Evolutionary conservation across 371 early-diverging fungal genomes (phyloP), one percentile per base, ranked within the genome.

Genomic region (Apophysomyces sp.): DNA sequence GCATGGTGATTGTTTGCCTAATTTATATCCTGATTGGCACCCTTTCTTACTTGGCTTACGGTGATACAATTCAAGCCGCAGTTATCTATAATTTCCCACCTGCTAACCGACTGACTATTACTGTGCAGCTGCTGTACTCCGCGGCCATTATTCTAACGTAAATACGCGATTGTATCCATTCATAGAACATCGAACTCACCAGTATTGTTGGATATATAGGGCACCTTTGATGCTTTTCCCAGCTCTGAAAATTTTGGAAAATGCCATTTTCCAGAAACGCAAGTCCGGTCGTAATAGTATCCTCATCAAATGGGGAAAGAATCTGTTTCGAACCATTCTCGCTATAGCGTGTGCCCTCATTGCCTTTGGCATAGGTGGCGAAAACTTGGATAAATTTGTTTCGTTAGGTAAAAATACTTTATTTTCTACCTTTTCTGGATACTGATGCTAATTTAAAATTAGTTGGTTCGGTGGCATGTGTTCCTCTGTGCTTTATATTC

Each of bases 171-270:
- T 16, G n/a, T n/a, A n/a, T n/a, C n/a, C n/a, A n/a, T n/a, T n/a
- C n/a, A n/a, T n/a, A n/a, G 18, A 31, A 26, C 51, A 52, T 41
- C 6, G 7, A 29, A 24, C 11, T 24, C 13, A 58, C n/a, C 18
- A 5, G 3, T 40, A 55, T 18, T 8, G 11, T 29, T 15, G 2
- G 2, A 28, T 11, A 28, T 52, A 15, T 54, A 62, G 61, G 12
- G 71, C 80, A 0, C 92, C 93, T 7, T 66, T 92, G 28, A 83
- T 83, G 65, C 69, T 90, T 52, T 93, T 89, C 64, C 92, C 93
- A 11, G 85, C 89, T 13, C 84, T 87, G 53, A 76, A 82, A 39
- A 93, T 92, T 61, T 56, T 89, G 32, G 93, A 93, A 66, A 74
- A 81, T 24, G 78, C 71, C n/a, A 29, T 81, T 29, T 82, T 83